Conservation (phyloP, 768 basidiomycete species). For the Crucibulum laeve region DNA sequence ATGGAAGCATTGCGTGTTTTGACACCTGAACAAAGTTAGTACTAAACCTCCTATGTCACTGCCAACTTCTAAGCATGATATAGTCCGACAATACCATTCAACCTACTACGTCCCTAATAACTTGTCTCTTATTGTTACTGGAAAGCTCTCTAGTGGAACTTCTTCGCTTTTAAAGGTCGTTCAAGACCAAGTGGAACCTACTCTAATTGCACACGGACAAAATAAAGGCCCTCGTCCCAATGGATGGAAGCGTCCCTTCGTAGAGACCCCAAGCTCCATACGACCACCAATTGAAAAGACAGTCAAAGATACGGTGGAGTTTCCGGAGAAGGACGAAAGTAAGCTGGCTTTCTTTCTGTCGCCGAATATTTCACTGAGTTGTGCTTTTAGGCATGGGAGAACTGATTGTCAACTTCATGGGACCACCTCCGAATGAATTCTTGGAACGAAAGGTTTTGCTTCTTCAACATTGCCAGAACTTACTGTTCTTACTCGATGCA, state of each 20-base stretch:
- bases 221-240: constrained; percentile 63
- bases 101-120: constrained; percentile 95
- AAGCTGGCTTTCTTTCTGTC: constrained; percentile 10
- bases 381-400: constrained; percentile 63
- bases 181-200: constrained; percentile 80
- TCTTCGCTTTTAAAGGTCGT: constrained; percentile 74
- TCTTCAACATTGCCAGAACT: background rate
- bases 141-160: constrained; percentile 78
- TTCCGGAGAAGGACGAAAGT: constrained; percentile 96
- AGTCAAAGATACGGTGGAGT: constrained; percentile 70
- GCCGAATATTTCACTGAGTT: constrained; percentile 1
- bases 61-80: constrained; percentile 3
- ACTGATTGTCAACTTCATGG: constrained; percentile 70
- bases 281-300: constrained; percentile 47
- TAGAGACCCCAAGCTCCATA: constrained; percentile 79
- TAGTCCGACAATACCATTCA: constrained; percentile 86
- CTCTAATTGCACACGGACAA: constrained; percentile 71
- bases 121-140: constrained; percentile 81
- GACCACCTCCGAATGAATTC: constrained; percentile 69
- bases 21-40: constrained; percentile 82
- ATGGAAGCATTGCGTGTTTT: constrained; percentile 88
- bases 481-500: constrained; percentile 1
- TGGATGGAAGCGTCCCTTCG: constrained; percentile 92
- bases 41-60: background rate
- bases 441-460: constrained; percentile 60